phyloP scores from a whole-genome alignment of 2,329 filamentous ascomycete species.

The Intubia oerlemansii region DNA sequence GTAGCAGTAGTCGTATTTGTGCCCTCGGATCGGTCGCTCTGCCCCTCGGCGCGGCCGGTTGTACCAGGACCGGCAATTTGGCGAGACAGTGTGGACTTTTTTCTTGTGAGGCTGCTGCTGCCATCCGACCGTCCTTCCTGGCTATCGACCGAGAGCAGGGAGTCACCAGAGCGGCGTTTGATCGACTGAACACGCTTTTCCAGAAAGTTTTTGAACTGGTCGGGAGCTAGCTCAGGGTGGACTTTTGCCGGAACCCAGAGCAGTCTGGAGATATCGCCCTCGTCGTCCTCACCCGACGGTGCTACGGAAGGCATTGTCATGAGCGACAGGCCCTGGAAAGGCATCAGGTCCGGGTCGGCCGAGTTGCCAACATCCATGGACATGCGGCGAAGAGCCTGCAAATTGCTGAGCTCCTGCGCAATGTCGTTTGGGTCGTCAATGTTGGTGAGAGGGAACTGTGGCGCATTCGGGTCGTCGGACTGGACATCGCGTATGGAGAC shows the following conservation, averaged over 20 bases:
- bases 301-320: slow-evolving; percentile 53
- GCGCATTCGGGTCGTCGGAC: slow-evolving; percentile 28
- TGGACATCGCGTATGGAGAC: slow-evolving; percentile 31
- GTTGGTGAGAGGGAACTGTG: slow-evolving; percentile 68
- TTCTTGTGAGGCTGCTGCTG: slow-evolving; percentile 40
- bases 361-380: slow-evolving; percentile 78
- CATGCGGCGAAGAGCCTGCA: slow-evolving; percentile 77
- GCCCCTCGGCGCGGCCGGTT: too few relatives aligned
- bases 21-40: too few relatives aligned
- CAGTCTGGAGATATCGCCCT: slow-evolving; percentile 69
- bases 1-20: too few relatives aligned
- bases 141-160: slow-evolving; percentile 34
- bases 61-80: slow-evolving; percentile 59
- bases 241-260: slow-evolving; percentile 93
- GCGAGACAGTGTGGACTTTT: slow-evolving; percentile 87
- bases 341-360: slow-evolving; percentile 54
- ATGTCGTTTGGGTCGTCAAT: slow-evolving; percentile 79
- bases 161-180: slow-evolving; percentile 60
- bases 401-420: slow-evolving; percentile 76
- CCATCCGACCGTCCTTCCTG: background rate
- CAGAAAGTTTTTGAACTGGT: slow-evolving; percentile 90
- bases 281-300: slow-evolving; percentile 53
- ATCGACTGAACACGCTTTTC: slow-evolving; percentile 86
- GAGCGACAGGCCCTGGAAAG: slow-evolving; percentile 40
- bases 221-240: slow-evolving; percentile 84